Base-by-base conservation (phyloP, 805 yeast genomes). In the Wickerhamiella domercqiae region DNA sequence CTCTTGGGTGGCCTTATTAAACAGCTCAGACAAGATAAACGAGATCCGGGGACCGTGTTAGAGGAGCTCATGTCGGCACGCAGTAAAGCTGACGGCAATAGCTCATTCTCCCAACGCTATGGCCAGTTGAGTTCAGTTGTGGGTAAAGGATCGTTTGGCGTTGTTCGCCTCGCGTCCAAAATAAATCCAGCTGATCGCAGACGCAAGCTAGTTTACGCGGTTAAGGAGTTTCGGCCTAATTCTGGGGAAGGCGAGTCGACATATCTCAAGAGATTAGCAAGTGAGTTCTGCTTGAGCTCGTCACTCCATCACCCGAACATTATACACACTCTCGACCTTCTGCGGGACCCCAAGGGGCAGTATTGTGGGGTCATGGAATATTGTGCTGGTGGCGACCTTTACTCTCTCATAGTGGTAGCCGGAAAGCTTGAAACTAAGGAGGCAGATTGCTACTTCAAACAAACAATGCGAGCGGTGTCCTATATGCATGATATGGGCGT, bases 291-390 rank as follows among this genome's bases (percentile, higher is more conserved):
- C 54, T 80, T 86, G 34, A 75, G 93, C 1, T 75, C 75, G 29
- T 77, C 81, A 21, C 64, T 78, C 53, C 78, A 73, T 45, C 90
- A 68, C 62, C 73, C 68, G 53, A 83, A 82, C 57, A 73, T 81
- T 45, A 82, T 70, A 49, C 76, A 74, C 55, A 81, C 80, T 6
- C 71, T 73, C 48, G 95, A 80, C 57, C 66, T 86, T 36, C 71
- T 86, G 81, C 71, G 73, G 46, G 77, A 81, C 60, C 62, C 77
- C 46, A 59, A 72, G 51, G 71, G 83, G 56, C 67, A 78, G 45
- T 76, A 76, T 61, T 72, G 79, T 37, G 94, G 87, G 57, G 83
- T 90, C 38, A 84, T 90, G 96, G 98, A 90, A 60, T 87, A 76
- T 56, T 81, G 94, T 49, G 82, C 93, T 5, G 84, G 84, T 44